Evolutionary conservation across 768 basidiomycete genomes (phyloP).

Genomic region (Lentinula aciculospora): DNA sequence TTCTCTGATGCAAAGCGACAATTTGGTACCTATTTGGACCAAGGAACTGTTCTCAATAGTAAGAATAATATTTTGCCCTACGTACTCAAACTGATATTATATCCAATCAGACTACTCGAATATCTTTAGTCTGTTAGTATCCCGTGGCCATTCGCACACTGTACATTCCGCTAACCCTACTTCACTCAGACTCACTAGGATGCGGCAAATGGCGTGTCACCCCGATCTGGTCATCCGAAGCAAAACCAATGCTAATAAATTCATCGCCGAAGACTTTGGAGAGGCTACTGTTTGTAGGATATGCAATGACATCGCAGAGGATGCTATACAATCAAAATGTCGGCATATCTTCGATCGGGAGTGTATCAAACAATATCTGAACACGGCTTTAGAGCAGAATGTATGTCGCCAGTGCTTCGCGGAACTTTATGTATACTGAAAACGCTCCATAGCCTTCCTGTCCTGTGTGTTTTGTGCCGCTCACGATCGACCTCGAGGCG

Average conservation of each 20-base stretch:
- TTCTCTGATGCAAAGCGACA: slow-evolving; percentile 92
- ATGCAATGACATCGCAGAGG: slow-evolving; percentile 97
- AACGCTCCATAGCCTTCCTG: slow-evolving; percentile 64
- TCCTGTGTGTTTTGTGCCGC: slow-evolving; percentile 87
- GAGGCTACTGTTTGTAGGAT: slow-evolving; percentile 88
- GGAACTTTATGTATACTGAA: background rate
- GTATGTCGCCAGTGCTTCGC: slow-evolving; percentile 30
- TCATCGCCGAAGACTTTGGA: slow-evolving; percentile 48
- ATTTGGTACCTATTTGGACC: slow-evolving; percentile 85
- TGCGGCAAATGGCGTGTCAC: slow-evolving; percentile 94
- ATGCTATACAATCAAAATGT: slow-evolving; percentile 92
- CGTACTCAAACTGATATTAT: background rate
- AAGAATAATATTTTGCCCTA: background rate
- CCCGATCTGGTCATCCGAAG: slow-evolving; percentile 90
- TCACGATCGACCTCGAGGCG: slow-evolving; percentile 95
- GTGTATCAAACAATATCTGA: slow-evolving; percentile 91
- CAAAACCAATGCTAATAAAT: slow-evolving; percentile 67
- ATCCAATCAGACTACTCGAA: slow-evolving; percentile 79
- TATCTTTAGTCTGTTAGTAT: slow-evolving; percentile 72
- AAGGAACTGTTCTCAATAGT: slow-evolving; percentile 93
- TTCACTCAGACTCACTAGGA: slow-evolving; percentile 74
- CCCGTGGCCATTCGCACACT: background rate
- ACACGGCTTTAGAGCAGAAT: slow-evolving; percentile 59
- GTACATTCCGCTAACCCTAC: background rate
- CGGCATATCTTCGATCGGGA: slow-evolving; percentile 94